A percentile compares a stretch with the other conserved stretches of the same genome.
Evolutionary conservation across 2,329 filamentous ascomycete species (phyloP).

Genomic region (Hypoxylon sp.): DNA sequence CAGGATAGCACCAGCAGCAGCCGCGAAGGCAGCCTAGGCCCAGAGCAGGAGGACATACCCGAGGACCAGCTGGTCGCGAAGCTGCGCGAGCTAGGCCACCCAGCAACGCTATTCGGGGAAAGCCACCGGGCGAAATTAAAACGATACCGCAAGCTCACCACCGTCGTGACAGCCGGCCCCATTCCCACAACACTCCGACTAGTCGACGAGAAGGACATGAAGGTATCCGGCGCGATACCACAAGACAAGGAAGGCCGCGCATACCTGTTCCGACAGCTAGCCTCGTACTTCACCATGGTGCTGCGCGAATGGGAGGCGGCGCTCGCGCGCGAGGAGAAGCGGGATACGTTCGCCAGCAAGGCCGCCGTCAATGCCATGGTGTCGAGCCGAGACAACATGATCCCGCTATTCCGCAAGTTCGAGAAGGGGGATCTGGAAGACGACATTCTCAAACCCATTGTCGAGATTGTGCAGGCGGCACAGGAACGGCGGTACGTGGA

Average conservation of each 20-base stretch:
- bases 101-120: slow-evolving; percentile 85
- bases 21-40: slow-evolving; percentile 61
- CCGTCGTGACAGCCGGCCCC: slow-evolving; percentile 78
- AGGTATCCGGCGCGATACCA: slow-evolving; percentile 75
- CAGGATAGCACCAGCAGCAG: slow-evolving; percentile 60
- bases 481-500: slow-evolving; percentile 94
- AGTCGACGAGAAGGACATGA: slow-evolving; percentile 90
- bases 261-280: slow-evolving; percentile 88
- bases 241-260: slow-evolving; percentile 75
- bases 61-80: slow-evolving; percentile 79
- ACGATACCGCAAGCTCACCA: slow-evolving; percentile 77
- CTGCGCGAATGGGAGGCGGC: slow-evolving; percentile 87
- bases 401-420: slow-evolving; percentile 89
- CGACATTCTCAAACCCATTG: slow-evolving; percentile 82
- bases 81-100: slow-evolving; percentile 80
- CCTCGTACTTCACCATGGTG: slow-evolving; percentile 97
- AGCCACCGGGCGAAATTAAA: slow-evolving; percentile 76
- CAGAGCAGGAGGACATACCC: slow-evolving; percentile 72
- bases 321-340: slow-evolving; percentile 73
- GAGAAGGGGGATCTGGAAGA: slow-evolving; percentile 86
- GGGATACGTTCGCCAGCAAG: slow-evolving; percentile 80
- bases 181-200: slow-evolving; percentile 88
- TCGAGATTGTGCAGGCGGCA: slow-evolving; percentile 92
- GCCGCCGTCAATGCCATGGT: slow-evolving; percentile 87
- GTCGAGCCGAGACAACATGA: slow-evolving; percentile 89